Conservation (phyloP, 306 rosid genomes). For the Inga leiocalycina region DNA sequence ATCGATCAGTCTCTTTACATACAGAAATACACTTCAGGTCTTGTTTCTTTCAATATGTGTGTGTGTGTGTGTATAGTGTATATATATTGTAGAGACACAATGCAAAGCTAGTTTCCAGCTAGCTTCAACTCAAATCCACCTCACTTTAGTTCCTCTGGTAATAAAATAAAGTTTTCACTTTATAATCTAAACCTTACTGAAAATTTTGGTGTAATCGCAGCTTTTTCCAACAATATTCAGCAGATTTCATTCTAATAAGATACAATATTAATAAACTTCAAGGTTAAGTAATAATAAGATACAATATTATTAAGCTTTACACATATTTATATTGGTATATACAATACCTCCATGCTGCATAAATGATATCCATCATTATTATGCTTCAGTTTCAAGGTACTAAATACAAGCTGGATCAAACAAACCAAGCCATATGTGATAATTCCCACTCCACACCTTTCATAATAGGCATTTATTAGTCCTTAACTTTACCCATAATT, state of each 20-base stretch:
- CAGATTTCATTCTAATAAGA: background rate
- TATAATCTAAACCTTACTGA: background rate
- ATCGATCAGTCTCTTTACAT: slow-evolving; percentile 34
- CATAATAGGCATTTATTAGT: slow-evolving; percentile 40
- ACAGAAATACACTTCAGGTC: slow-evolving; percentile 21
- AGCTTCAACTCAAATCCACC: slow-evolving; percentile 6
- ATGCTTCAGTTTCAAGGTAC: background rate
- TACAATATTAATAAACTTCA: slow-evolving; percentile 40
- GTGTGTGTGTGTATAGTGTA: too few species aligned
- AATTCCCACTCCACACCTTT: slow-evolving; percentile 21
- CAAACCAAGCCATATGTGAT: slow-evolving; percentile 24
- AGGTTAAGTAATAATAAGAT: slow-evolving; percentile 33
- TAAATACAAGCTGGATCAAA: slow-evolving; percentile 28
- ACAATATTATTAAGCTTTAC: slow-evolving; percentile 23
- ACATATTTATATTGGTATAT: background rate
- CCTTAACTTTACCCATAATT: slow-evolving; percentile 29
- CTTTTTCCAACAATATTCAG: background rate
- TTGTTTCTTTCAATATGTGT: slow-evolving; percentile 39
- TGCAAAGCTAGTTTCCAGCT: slow-evolving; percentile 18
- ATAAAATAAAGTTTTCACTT: background rate
- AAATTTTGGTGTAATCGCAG: background rate
- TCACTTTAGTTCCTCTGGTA: background rate
- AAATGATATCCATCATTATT: background rate
- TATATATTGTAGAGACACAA: background rate
- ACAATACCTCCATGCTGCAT: background rate